Evolutionary conservation across 805 yeast genomes (phyloP), one percentile per base, ranked within the genome.

Genomic region (Yarrowia sp.): DNA sequence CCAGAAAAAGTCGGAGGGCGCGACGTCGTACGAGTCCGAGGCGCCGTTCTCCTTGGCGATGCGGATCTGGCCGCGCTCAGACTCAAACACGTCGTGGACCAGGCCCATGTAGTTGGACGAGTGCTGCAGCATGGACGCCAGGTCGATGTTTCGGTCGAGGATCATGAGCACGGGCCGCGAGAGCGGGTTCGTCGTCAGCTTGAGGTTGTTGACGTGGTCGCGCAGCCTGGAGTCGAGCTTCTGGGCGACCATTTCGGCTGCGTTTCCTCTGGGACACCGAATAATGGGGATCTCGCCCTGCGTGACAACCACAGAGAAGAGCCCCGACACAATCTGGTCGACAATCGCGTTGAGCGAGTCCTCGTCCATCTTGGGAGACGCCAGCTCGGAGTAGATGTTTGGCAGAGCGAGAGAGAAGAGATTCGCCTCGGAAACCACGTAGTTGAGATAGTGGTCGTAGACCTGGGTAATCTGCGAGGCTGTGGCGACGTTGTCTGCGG

Each of bases 101-200:
- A 94, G 85, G 69, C 97, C 91, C 76, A 93, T 97, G 73, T 94
- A 94, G 55, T 96, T 92, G 97, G 98, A 93, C 12, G 97, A 90
- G 75, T 94, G 99, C 1, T 93, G 83, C 73, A 94, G 86, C 97
- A 94, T 93, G 14, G 96, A 87, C 1, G 94, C 86, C 65, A 94
- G 78, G 74, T 94, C 98, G 63, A 94, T 80, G 71, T 87, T 89
- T 73, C 99, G 81, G 74, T 94, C 99, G 46, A 94, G 75, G 39
- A 94, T 73, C 31, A 96, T 80, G 68, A 94, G 77, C 12, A 93
- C 97, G 2, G 87, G 83, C 64, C 96, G 78, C 63, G 85, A 86
- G 38, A 79, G 67, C 6, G 75, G 70, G 31, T 69, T 77, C 13
- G 53, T 22, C 9, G 62, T 24, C 35, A 41, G 14, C 70, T 75